Evolutionary conservation across 2,329 filamentous ascomycete genomes (phyloP), one percentile per base, ranked within the genome.

Genomic region (Waltergamsia citrina): DNA sequence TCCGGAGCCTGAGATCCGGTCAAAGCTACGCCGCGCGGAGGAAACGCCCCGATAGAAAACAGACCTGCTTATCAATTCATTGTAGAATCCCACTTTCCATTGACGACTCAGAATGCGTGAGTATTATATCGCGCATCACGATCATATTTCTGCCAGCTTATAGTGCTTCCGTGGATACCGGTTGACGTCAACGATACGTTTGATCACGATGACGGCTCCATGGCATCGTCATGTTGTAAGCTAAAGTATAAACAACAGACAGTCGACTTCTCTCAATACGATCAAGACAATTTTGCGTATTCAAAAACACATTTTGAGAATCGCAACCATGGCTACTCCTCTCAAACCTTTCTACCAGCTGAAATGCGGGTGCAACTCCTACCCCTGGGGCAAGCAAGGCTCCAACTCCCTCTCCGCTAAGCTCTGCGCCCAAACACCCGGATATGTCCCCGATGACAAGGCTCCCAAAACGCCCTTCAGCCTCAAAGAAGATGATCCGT

Each of bases 331-430:
- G 29, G n/a, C 29, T 15, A 31, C 29, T 6, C 29, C 29, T 5
- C 29, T 31, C 14, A 7, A 19, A 20, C 29, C 29, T 9, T 20
- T 68, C 4, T 65, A 69, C 40, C 63, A 67, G 43, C 53, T 69
- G n/a, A 52, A 50, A 37, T 62, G 64, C 33, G 57, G 56, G 16
- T 64, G 61, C 46, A 66, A 78, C 55, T 66, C 78, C 44, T 85
- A 85, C 43, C 66, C 71, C 9, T 87, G 81, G 81, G 83, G 82
- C 3, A 82, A 77, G 50, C 66, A 71, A 44, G 81, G 81, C 19
- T 67, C 63, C 11, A 53, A 78, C 3, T 85, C 81, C 1, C 54
- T 85, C 10, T 76, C 78, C 10, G 82, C 78, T 2, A 66, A 64
- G 27, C 59, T 85, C 8, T 83, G 78, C 46, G 65, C 70, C 9